phyloP scores from a whole-genome alignment of 805 yeast species.

The Saturnispora zaruensis region DNA sequence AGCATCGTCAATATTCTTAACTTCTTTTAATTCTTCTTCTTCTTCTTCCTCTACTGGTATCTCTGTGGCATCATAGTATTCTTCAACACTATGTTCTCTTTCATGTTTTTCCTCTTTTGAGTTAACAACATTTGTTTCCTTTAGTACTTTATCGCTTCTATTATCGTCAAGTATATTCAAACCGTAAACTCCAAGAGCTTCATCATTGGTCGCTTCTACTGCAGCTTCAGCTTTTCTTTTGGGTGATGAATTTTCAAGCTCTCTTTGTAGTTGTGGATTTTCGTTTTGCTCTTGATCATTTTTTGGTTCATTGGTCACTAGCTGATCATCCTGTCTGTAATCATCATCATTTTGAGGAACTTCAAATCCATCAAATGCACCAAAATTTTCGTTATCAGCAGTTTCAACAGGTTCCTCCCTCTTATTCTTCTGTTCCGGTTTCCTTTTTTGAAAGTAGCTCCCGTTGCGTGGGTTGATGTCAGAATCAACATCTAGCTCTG shows the following conservation, averaged over 20 bases:
- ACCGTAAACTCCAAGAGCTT: too few species aligned
- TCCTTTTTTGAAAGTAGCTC: constrained; percentile 8
- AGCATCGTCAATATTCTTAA: too few species aligned
- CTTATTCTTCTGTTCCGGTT: not conserved
- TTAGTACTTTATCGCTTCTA: not conserved
- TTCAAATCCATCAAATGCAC: constrained; percentile 5
- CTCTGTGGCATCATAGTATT: not conserved
- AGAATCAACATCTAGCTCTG: constrained; percentile 20
- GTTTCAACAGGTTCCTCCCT: not conserved
- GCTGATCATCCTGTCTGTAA: not conserved
- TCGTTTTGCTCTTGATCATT: not conserved
- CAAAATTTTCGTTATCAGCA: constrained; percentile 5
- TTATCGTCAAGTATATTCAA: too few species aligned
- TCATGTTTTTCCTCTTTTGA: not conserved
- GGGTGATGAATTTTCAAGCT: not conserved
- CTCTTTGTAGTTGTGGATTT: not conserved
- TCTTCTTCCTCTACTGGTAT: not conserved
- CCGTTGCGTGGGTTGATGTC: constrained; percentile 9
- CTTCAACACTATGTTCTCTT: not conserved
- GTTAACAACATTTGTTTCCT: not conserved
- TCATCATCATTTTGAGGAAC: not conserved
- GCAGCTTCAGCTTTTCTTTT: too few species aligned
- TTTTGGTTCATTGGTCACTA: not conserved
- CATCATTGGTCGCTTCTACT: too few species aligned
- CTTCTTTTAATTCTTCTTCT: too few species aligned